Evolutionary conservation across 192 early-diverging fungal species (phyloP).

Genomic region (Podila epigama): DNA sequence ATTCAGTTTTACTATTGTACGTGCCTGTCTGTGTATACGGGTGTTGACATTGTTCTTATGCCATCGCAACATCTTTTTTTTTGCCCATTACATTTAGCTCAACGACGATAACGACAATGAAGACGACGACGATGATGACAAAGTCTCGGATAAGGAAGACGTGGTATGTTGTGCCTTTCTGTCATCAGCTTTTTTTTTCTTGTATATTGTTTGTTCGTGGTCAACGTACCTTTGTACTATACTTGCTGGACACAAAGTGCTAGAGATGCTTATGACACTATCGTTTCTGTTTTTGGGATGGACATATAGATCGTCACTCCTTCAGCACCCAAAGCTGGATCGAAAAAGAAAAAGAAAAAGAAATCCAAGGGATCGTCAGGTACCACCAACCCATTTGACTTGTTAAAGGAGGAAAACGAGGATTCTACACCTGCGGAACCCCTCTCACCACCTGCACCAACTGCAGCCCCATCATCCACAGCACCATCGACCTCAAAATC

Average conservation of each 20-base stretch:
- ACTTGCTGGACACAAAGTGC: too few species aligned
- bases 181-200: too few species aligned
- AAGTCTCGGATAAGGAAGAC: constrained; percentile 28
- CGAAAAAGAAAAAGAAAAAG: constrained; percentile 68
- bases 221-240: too few species aligned
- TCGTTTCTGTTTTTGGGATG: background rate
- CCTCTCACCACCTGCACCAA: background rate
- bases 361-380: constrained; percentile 38
- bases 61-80: background rate
- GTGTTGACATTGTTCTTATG: too few species aligned
- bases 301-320: background rate
- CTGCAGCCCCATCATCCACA: background rate
- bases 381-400: constrained; percentile 29
- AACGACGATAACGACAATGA: constrained; percentile 55
- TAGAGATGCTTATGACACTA: too few species aligned
- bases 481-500: constrained; percentile 12
- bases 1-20: too few species aligned
- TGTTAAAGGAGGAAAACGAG: constrained; percentile 22
- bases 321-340: constrained; percentile 15
- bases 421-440: background rate
- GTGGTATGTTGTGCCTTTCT: constrained; percentile 13
- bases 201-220: too few species aligned
- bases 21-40: too few species aligned
- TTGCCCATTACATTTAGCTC: constrained; percentile 42
- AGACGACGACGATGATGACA: constrained; percentile 52